A percentile compares a stretch with the other conserved stretches of the same genome.
These are phyloP conservation scores for Plasmodium vivax DNA, from an alignment of 169 alveolate genomes.

Conservation along the genomic window DNA sequence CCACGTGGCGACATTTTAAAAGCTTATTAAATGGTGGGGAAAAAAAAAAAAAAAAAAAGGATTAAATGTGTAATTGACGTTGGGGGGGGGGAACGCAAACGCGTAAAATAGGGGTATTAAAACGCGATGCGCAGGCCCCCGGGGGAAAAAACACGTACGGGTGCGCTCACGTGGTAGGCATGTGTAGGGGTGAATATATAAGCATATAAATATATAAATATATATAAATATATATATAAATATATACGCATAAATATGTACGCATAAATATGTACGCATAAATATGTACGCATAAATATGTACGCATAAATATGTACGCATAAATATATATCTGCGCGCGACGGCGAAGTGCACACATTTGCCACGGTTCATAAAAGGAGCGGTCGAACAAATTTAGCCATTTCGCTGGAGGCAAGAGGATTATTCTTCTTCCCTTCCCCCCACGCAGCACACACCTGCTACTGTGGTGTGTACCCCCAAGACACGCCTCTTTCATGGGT, in stretches of 20 bases:
- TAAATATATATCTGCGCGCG: background rate
- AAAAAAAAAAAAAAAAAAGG: slow-evolving; percentile 10
- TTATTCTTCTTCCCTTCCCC: background rate
- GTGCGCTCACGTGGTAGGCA: background rate
- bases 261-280: background rate
- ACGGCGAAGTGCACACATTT: background rate
- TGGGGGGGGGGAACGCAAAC: too few relatives aligned
- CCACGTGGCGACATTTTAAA: slow-evolving; percentile 46
- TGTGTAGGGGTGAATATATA: background rate
- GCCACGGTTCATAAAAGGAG: slow-evolving; percentile 1
- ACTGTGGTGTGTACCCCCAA: background rate
- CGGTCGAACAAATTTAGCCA: background rate
- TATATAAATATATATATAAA: background rate
- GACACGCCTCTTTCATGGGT: background rate
- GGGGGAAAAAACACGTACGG: background rate
- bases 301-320: background rate
- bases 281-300: background rate
- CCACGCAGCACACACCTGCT: background rate
- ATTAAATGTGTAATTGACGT: background rate
- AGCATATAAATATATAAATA: slow-evolving; percentile 4
- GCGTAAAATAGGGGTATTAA: too few relatives aligned
- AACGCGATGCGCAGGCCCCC: too few relatives aligned
- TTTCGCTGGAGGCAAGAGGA: background rate
- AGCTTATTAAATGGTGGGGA: slow-evolving; percentile 31
- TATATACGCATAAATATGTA: background rate